A percentile compares a stretch with the other conserved stretches of the same genome.
These are phyloP conservation scores for Aspergillus haitiensis DNA, from an alignment of 495 filamentous ascomycete genomes.

Conservation along the genomic window DNA sequence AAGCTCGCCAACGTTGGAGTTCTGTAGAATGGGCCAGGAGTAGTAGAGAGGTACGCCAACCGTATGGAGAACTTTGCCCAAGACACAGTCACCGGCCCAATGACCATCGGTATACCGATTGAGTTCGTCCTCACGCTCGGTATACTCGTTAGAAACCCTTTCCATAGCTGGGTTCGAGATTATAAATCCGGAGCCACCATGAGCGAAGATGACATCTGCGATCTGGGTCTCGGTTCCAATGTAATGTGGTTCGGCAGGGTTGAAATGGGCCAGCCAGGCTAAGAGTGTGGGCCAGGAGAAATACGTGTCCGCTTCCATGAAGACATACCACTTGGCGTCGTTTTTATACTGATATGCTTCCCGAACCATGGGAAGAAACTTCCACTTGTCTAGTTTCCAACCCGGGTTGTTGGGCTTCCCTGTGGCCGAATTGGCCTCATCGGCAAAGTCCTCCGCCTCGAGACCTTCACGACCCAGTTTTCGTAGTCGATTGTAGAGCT, in stretches of 20 bases:
- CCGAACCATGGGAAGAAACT: conserved; percentile 57
- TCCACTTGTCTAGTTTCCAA: conserved; percentile 63
- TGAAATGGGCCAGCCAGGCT: conserved; percentile 54
- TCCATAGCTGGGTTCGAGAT: conserved; percentile 58
- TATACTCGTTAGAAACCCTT: conserved; percentile 45
- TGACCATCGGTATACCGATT: conserved; percentile 55
- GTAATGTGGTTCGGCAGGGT: conserved; percentile 53
- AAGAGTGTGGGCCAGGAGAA: conserved; percentile 62
- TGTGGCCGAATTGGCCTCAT: conserved; percentile 48
- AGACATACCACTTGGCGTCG: conserved; percentile 64
- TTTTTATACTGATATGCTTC: conserved; percentile 45
- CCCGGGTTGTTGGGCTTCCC: conserved; percentile 51
- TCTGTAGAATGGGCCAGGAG: conserved; percentile 55
- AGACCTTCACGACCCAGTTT: conserved; percentile 42
- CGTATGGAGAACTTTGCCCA: conserved; percentile 59
- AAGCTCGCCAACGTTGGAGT: conserved; percentile 45
- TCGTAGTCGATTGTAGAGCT: conserved; percentile 52
- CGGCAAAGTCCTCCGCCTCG: conserved; percentile 39
- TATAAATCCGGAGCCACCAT: conserved; percentile 68
- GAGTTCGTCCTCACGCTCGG: conserved; percentile 46
- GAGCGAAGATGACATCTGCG: conserved; percentile 57
- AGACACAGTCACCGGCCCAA: conserved; percentile 70
- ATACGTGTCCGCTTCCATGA: conserved; percentile 70
- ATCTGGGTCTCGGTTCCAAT: conserved; percentile 60
- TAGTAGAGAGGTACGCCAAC: conserved; percentile 50